Evolutionary conservation across 768 basidiomycete species (phyloP).

Genomic region (Panellus pusillus): DNA sequence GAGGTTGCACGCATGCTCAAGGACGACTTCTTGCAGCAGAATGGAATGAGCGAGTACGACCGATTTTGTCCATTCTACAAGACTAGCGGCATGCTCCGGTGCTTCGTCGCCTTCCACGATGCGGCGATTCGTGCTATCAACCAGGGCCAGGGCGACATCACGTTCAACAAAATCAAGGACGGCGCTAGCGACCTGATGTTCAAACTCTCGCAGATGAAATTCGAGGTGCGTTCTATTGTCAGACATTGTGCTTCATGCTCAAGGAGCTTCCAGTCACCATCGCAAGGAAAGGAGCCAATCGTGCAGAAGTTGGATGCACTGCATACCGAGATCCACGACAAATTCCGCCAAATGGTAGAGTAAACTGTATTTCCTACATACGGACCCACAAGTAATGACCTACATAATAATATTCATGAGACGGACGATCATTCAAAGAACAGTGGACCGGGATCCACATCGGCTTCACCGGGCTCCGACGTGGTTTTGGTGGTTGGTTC

Average conservation of each 20-base stretch:
- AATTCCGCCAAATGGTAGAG: conserved; percentile 85
- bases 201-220: conserved; percentile 99
- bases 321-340: conserved; percentile 86
- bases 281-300: conserved; percentile 83
- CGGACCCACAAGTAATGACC: conserved; percentile 8
- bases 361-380: conserved; percentile 36
- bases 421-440: background rate
- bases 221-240: conserved; percentile 64
- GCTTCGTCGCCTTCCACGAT: conserved; percentile 94
- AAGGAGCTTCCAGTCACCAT: conserved; percentile 64
- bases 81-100: conserved; percentile 92
- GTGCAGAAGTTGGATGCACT: conserved; percentile 80
- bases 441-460: background rate
- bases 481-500: background rate
- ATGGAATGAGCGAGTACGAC: conserved; percentile 98
- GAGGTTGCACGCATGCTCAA: conserved; percentile 97
- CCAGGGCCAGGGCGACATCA: conserved; percentile 75
- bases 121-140: conserved; percentile 83
- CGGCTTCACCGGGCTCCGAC: background rate
- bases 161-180: conserved; percentile 87
- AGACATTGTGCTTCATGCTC: background rate
- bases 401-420: conserved; percentile 16
- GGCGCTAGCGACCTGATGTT: conserved; percentile 85
- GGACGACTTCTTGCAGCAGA: conserved; percentile 97
- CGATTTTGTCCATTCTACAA: conserved; percentile 99